A percentile compares a stretch with the other conserved stretches of the same genome.
phyloP scores from a whole-genome alignment of 108 stramenopile genomes.

The Pseudonitzschia multistriata region DNA sequence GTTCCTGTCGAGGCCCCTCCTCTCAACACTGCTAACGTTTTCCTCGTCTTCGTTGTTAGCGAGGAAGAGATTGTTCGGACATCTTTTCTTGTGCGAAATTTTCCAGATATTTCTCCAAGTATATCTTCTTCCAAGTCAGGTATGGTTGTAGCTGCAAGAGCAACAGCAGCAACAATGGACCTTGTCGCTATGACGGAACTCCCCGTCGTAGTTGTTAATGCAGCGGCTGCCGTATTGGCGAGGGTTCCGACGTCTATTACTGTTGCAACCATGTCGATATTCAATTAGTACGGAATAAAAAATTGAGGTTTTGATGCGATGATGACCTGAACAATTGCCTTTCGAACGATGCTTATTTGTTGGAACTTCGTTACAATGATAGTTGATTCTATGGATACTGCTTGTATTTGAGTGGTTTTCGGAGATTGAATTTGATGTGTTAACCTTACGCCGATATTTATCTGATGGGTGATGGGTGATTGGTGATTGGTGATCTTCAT shows the following conservation, averaged over 20 bases:
- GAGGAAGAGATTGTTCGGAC: background rate
- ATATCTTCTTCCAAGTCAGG: background rate
- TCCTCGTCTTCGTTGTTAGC: constrained; percentile 3
- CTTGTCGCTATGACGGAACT: background rate
- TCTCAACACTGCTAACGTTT: constrained; percentile 1
- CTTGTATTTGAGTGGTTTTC: background rate
- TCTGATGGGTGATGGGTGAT: constrained; percentile 10
- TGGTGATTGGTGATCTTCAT: background rate
- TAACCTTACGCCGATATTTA: too few relatives aligned
- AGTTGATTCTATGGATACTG: too few relatives aligned
- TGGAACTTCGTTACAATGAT: too few relatives aligned
- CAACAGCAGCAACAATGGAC: background rate
- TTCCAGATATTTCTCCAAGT: background rate
- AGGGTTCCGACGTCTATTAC: background rate
- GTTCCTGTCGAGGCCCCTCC: background rate
- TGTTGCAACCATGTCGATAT: background rate
- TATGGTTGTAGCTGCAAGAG: background rate
- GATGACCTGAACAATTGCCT: background rate
- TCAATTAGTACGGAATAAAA: background rate
- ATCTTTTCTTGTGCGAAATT: constrained; percentile 4
- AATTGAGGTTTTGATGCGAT: background rate
- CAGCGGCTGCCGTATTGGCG: background rate
- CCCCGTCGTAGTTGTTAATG: background rate
- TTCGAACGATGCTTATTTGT: background rate
- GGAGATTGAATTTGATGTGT: background rate